Evolutionary conservation across 192 early-diverging fungal genomes (phyloP), one percentile per base, ranked within the genome.

Genomic region (Funneliformis geosporum): DNA sequence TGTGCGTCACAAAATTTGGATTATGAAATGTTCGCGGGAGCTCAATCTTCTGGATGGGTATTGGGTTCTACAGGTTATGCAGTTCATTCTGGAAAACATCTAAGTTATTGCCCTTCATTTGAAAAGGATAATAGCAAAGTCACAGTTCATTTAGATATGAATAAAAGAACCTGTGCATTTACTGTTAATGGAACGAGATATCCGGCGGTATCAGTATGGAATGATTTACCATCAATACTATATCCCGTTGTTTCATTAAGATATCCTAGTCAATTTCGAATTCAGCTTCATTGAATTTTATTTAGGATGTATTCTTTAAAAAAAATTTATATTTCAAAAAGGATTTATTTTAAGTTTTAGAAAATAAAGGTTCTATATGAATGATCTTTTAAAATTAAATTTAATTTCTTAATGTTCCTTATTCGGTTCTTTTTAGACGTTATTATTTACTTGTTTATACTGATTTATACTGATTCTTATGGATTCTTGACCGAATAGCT

Each of bases 141-240:
- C 27, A 80, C 69, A 0, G 38, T 80, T 44, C 59, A 80, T 65
- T 7, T 80, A 16, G 47, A 73, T 10, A 80, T 80, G 79, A 74
- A 43, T 6, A 42, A 44, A 18, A 69, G 59, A 11, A 75, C 71
- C 2, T 70, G 66, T 42, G 11, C 18, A n/a, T 73, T 72, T 16
- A 40, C 79, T 3, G 76, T 80, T 10, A 80, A 80, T 40, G 78
- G 66, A 6, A 28, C 38, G 23, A 79, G 18, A 8, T 79, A 69
- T 55, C 42, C n/a, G 18, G 9, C n/a, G 8, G 42, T 43, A 43
- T 43, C 42, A 2, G 60, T 62, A 23, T 72, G 33, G 38, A 23
- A 18, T 8, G 28, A 70, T 71, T 68, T 79, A 40, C 78, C 78
- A 27, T 12, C 38, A 14, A 70, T 25, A n/a, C 71, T 79, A 11